Evolutionary conservation across 2,329 filamentous ascomycete species (phyloP).

Genomic region (Aspergillus fumigatiaffinis): DNA sequence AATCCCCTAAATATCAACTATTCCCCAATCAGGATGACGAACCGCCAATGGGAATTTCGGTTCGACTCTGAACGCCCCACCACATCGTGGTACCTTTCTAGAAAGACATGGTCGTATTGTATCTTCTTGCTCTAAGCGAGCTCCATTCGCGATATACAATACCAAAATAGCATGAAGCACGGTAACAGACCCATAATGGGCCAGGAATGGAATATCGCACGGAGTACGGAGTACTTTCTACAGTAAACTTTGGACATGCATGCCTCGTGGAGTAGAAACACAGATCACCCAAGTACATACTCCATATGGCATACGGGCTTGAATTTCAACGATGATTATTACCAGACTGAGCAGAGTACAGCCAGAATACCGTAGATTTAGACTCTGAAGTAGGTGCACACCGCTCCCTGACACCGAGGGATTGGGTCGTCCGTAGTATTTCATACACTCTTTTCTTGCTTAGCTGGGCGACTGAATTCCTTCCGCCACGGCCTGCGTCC

Average conservation of each 20-base stretch:
- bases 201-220: no score
- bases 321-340: not conserved
- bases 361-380: not conserved
- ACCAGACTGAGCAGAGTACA: not conserved
- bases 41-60: no score
- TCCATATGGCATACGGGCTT: not conserved
- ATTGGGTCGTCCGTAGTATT: not conserved
- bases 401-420: not conserved
- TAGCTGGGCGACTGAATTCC: no score
- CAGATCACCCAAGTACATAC: not conserved
- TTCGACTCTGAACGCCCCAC: no score
- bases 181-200: no score
- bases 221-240: no score
- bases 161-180: not conserved
- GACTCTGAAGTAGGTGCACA: not conserved
- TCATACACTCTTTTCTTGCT: no score
- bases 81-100: not conserved
- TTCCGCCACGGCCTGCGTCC: not conserved
- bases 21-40: no score
- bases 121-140: not conserved
- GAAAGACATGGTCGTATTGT: not conserved
- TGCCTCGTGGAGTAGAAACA: not conserved
- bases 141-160: not conserved
- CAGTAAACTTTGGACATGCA: not conserved
- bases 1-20: no score